Percentiles rank a stretch among this genome's conserved stretches.
Conservation (phyloP, 495 filamentous ascomycete genomes). For the Penicillium lagena region DNA sequence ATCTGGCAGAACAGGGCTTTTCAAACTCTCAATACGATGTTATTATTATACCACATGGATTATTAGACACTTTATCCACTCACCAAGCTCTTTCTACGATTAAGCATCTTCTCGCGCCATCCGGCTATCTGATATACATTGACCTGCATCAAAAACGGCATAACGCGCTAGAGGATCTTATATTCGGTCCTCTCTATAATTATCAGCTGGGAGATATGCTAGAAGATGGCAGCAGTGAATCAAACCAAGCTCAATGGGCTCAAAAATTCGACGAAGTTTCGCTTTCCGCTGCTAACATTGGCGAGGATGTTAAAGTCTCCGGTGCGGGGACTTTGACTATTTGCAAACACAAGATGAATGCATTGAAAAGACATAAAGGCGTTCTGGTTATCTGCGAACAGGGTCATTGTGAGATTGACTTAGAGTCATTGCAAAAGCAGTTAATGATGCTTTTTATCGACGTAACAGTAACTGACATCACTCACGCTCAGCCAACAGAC, state of each 20-base stretch:
- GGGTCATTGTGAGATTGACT: neutral
- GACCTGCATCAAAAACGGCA: neutral
- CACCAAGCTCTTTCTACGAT: slow-evolving; percentile 30
- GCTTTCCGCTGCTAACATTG: no score
- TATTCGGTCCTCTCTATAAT: slow-evolving; percentile 3
- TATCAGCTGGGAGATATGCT: no score
- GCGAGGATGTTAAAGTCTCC: no score
- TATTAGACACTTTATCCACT: slow-evolving; percentile 34
- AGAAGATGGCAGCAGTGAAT: no score
- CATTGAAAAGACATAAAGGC: no score
- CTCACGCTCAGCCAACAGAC: slow-evolving; percentile 4
- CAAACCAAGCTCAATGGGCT: no score
- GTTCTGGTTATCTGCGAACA: slow-evolving; percentile 12
- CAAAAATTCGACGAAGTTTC: neutral
- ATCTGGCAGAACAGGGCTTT: slow-evolving; percentile 29
- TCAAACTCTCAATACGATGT: slow-evolving; percentile 29
- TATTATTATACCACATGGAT: slow-evolving; percentile 33
- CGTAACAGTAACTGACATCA: slow-evolving; percentile 3
- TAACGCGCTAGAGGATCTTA: neutral
- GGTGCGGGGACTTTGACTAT: neutral
- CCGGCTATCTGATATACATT: slow-evolving; percentile 18
- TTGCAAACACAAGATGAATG: neutral
- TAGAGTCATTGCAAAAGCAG: neutral
- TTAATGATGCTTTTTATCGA: neutral
- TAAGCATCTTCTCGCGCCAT: slow-evolving; percentile 18